phyloP scores from a whole-genome alignment of 108 stramenopile genomes.

The Mayamaea pseudoterrestris region DNA sequence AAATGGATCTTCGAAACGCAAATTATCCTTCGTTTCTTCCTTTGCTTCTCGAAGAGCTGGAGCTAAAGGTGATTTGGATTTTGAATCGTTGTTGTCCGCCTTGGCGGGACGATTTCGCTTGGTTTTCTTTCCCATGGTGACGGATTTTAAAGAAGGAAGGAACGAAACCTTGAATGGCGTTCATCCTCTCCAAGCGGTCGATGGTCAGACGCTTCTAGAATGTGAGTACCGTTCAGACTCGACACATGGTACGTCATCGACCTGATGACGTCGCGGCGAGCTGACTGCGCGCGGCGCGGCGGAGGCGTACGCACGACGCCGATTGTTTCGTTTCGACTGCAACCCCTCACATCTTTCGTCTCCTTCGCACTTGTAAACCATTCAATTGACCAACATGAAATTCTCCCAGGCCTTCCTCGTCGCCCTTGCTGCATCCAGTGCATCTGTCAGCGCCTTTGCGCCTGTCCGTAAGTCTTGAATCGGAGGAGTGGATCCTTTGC shows the following conservation, averaged over 20 bases:
- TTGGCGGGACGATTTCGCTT: conserved; percentile 23
- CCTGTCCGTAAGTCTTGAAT: conserved; percentile 45
- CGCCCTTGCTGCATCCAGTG: conserved; percentile 44
- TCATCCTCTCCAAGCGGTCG: too few species aligned
- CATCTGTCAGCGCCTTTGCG: conserved; percentile 56
- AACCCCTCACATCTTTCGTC: too few species aligned
- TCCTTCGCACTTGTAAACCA: too few species aligned
- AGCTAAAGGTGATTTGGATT: conserved; percentile 9
- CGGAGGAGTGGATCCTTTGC: background rate
- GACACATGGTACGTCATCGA: too few species aligned
- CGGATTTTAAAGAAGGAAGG: too few species aligned
- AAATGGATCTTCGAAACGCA: conserved; percentile 72
- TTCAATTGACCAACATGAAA: conserved; percentile 69
- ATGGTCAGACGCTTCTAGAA: too few species aligned
- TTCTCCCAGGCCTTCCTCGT: conserved; percentile 52
- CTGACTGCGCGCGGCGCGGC: too few species aligned
- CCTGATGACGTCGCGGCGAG: too few species aligned
- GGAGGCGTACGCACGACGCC: too few species aligned
- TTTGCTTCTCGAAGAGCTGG: conserved; percentile 4
- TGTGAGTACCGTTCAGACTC: too few species aligned
- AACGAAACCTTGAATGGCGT: too few species aligned
- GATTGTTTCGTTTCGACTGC: too few species aligned
- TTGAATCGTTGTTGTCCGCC: conserved; percentile 2
- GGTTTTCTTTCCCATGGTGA: conserved; percentile 56
- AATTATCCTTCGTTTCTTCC: conserved; percentile 51